These are phyloP conservation scores for Salicornia ramosissima DNA, from an alignment of 148 eudicot genomes.

Conservation along the genomic window DNA sequence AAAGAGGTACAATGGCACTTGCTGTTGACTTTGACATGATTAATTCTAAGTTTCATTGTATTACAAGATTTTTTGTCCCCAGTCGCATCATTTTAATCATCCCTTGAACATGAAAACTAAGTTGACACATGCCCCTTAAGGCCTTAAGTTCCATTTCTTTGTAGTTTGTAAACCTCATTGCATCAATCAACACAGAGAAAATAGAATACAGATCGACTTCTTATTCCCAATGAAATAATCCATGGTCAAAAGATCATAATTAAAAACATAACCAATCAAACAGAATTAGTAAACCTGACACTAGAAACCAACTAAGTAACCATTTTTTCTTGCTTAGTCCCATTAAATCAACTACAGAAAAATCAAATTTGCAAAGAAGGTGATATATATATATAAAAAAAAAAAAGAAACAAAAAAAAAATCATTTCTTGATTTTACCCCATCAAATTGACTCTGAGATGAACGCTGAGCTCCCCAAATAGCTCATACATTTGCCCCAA, in stretches of 20 bases:
- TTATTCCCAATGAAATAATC: not conserved
- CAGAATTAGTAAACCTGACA: too few relatives aligned
- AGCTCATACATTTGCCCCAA: conserved; percentile 80
- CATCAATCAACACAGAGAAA: not conserved
- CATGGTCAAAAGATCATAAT: not conserved
- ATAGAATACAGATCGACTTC: not conserved
- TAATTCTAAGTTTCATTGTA: not conserved
- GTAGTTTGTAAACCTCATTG: too few relatives aligned
- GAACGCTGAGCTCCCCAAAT: conserved; percentile 62
- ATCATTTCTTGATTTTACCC: conserved; percentile 40
- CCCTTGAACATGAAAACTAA: not conserved
- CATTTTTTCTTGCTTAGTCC: not conserved
- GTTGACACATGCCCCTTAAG: too few relatives aligned
- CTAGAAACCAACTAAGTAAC: too few relatives aligned
- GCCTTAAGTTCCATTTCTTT: too few relatives aligned
- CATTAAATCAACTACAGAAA: conserved; percentile 1
- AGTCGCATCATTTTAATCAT: not conserved
- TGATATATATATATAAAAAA: not conserved
- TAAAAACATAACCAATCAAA: not conserved
- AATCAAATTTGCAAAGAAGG: not conserved
- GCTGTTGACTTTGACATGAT: not conserved
- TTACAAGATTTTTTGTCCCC: not conserved
- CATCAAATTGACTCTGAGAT: conserved; percentile 66
- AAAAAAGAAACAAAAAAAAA: not conserved
- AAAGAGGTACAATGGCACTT: not conserved